Evolutionary conservation across 768 basidiomycete species (phyloP).

Genomic region (Grammothele lineata): DNA sequence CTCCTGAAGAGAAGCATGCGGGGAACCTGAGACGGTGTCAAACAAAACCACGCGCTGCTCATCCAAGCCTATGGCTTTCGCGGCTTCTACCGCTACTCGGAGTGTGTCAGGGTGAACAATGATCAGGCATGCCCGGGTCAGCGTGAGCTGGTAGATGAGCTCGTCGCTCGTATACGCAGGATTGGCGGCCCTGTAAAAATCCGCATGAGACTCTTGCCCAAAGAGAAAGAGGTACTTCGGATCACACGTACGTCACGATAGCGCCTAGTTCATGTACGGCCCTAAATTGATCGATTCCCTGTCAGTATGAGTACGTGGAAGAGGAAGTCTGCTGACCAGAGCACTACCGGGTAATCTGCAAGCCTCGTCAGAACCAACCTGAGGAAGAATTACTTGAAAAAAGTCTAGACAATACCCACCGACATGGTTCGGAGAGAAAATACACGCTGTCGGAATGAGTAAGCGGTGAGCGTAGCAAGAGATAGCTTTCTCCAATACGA

Average conservation of each 20-base stretch:
- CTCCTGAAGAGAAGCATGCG: conserved; percentile 37
- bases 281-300: conserved; percentile 16
- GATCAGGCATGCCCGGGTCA: conserved; percentile 18
- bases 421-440: background rate
- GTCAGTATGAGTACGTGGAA: background rate
- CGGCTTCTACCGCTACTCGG: conserved; percentile 17
- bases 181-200: conserved; percentile 22
- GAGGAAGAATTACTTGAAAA: background rate
- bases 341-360: conserved; percentile 13
- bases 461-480: no score
- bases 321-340: conserved; percentile 2
- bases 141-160: conserved; percentile 23
- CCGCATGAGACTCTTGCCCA: no score
- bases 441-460: background rate
- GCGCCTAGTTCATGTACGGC: conserved; percentile 54
- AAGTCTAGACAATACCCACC: background rate
- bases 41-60: conserved; percentile 17
- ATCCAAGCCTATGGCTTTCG: conserved; percentile 14
- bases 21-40: background rate
- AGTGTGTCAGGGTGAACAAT: conserved; percentile 20
- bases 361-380: background rate
- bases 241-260: conserved; percentile 41
- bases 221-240: background rate
- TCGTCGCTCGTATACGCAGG: conserved; percentile 26
- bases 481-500: background rate